Conservation (phyloP, 2,329 filamentous ascomycete genomes). For the Curvularia sp. region DNA sequence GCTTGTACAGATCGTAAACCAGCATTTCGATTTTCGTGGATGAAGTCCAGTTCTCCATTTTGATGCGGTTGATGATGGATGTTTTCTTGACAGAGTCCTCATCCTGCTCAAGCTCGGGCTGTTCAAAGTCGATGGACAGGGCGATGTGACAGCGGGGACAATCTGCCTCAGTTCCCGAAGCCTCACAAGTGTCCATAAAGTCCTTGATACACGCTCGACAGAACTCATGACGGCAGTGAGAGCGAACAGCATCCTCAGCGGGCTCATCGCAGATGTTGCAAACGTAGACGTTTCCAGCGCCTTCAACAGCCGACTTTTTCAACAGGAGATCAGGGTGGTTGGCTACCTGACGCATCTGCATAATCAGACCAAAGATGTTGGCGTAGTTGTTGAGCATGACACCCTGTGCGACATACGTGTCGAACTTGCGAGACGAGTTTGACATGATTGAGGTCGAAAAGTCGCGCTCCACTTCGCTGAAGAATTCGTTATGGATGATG, state of each 20-base stretch:
- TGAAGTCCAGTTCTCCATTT: constrained; percentile 98
- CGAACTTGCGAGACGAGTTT: constrained; percentile 84
- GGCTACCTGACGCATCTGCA: constrained; percentile 98
- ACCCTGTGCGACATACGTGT: constrained; percentile 93
- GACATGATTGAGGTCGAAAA: constrained; percentile 97
- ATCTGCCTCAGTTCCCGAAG: constrained; percentile 64
- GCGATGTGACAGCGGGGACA: constrained; percentile 93
- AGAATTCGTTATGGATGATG: constrained; percentile 91
- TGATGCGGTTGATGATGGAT: constrained; percentile 97
- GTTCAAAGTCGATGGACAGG: constrained; percentile 89
- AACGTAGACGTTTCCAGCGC: constrained; percentile 87
- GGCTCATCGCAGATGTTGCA: constrained; percentile 97
- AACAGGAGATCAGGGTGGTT: constrained; percentile 95
- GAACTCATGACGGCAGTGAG: constrained; percentile 91
- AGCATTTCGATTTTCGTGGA: constrained; percentile 98
- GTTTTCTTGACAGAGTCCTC: constrained; percentile 87
- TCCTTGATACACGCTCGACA: constrained; percentile 81
- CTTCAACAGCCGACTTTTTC: constrained; percentile 78
- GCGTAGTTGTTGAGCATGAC: constrained; percentile 90
- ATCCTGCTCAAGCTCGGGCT: constrained; percentile 93
- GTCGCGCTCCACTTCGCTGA: constrained; percentile 94
- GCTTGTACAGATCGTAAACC: constrained; percentile 89
- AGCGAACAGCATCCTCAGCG: constrained; percentile 91
- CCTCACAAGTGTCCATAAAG: constrained; percentile 79
- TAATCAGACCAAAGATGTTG: constrained; percentile 98